phyloP scores from a whole-genome alignment of 352 stramenopile species.

The Globisporangium yorkense region DNA sequence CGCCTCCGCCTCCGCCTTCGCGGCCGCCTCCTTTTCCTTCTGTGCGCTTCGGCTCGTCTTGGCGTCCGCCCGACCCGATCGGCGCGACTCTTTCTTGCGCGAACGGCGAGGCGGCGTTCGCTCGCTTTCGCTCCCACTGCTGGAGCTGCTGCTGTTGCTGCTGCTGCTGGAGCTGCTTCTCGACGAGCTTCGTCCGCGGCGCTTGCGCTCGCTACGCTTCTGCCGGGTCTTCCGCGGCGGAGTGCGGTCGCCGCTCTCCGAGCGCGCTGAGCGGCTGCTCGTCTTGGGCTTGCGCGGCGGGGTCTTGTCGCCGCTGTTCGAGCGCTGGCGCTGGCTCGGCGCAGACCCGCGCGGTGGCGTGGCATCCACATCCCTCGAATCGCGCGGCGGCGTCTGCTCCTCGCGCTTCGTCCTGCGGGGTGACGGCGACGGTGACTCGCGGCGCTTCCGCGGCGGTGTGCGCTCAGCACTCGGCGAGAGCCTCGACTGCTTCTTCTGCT shows the following conservation, averaged over 20 bases:
- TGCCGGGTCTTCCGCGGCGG: constrained; percentile 12
- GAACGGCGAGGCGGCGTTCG: constrained; percentile 16
- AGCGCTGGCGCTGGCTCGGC: constrained; percentile 4
- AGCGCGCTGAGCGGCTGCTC: constrained; percentile 4
- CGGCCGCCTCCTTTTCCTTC: not conserved
- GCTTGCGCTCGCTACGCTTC: constrained; percentile 6
- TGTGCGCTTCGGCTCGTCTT: not conserved
- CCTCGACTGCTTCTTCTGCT: constrained; percentile 3
- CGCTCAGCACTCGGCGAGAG: constrained; percentile 6
- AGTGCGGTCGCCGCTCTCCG: constrained; percentile 13
- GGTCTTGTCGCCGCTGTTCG: constrained; percentile 15
- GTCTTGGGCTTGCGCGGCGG: constrained; percentile 28
- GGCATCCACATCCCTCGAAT: not conserved
- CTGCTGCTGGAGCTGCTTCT: not conserved
- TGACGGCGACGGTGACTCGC: not conserved
- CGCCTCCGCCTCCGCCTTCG: not conserved
- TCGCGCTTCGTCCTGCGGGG: not conserved
- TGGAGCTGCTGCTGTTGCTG: constrained; percentile 5
- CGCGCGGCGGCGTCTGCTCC: not conserved
- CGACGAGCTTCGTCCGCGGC: constrained; percentile 5
- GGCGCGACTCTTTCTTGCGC: constrained; percentile 6
- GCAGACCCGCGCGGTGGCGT: constrained; percentile 3
- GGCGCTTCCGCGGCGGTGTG: constrained; percentile 4
- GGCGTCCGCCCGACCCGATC: not conserved
- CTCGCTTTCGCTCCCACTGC: constrained; percentile 8